phyloP scores from a whole-genome alignment of 2,329 filamentous ascomycete genomes.

The Emmonsia crescens region DNA sequence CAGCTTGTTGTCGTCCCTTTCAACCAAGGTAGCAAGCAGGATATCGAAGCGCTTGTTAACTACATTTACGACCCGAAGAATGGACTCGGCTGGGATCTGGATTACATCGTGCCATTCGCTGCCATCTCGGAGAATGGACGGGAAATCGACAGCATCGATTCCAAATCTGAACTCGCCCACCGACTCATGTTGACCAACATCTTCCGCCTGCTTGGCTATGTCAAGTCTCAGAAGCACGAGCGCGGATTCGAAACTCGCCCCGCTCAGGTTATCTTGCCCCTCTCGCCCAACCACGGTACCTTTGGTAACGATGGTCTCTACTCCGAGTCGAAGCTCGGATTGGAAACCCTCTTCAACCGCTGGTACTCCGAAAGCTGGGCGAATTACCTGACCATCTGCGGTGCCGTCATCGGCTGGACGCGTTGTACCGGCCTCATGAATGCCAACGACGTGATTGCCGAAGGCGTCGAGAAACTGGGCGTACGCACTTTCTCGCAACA shows the following conservation, averaged over 20 bases:
- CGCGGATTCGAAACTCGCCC: slow-evolving; percentile 89
- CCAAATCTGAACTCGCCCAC: slow-evolving; percentile 93
- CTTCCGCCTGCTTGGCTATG: slow-evolving; percentile 73
- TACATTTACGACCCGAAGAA: slow-evolving; percentile 97
- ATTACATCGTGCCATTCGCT: slow-evolving; percentile 91
- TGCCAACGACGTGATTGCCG: slow-evolving; percentile 93
- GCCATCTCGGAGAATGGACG: slow-evolving; percentile 96
- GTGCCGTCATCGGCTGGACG: slow-evolving; percentile 97
- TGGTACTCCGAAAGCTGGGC: slow-evolving; percentile 98
- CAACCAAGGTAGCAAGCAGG: slow-evolving; percentile 97
- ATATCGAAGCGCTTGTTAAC: slow-evolving; percentile 83
- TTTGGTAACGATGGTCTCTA: slow-evolving; percentile 97
- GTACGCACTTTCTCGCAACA: slow-evolving; percentile 98
- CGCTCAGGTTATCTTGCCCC: slow-evolving; percentile 87
- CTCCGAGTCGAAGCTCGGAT: slow-evolving; percentile 91
- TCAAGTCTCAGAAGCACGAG: slow-evolving; percentile 83
- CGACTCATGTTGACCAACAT: slow-evolving; percentile 99
- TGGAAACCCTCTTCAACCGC: slow-evolving; percentile 96
- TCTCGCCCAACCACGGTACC: slow-evolving; percentile 96
- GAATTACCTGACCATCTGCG: slow-evolving; percentile 95
- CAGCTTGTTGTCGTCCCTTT: slow-evolving; percentile 97
- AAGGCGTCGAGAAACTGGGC: slow-evolving; percentile 91
- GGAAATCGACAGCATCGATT: slow-evolving; percentile 93
- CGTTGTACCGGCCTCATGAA: slow-evolving; percentile 97
- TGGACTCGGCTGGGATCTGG: slow-evolving; percentile 94